phyloP scores from a whole-genome alignment of 768 basidiomycete species.

The Phlebiopsis flavidoalba region DNA sequence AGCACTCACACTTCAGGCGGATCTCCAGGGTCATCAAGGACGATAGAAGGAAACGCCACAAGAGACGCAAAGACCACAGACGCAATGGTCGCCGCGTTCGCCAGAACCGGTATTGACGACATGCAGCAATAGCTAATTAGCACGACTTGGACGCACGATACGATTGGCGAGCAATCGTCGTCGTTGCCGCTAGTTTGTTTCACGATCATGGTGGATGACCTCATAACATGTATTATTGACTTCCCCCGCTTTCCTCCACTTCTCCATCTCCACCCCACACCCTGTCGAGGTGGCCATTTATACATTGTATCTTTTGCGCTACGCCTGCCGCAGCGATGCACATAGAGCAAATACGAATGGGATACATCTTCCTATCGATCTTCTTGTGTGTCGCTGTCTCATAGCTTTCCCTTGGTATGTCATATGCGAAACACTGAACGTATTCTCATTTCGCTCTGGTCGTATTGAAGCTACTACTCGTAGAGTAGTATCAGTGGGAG shows the following conservation, averaged over 20 bases:
- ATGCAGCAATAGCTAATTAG: background rate
- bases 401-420: background rate
- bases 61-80: constrained; percentile 81
- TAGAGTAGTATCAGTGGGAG: background rate
- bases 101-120: constrained; percentile 40
- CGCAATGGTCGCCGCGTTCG: constrained; percentile 75
- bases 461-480: background rate
- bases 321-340: background rate
- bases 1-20: constrained; percentile 60
- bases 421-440: background rate
- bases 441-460: background rate
- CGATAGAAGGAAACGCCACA: constrained; percentile 75
- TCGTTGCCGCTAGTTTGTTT: background rate
- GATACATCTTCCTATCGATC: background rate
- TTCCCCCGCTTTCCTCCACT: background rate
- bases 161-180: background rate
- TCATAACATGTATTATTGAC: background rate
- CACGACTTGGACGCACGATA: background rate
- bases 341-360: background rate
- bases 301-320: background rate
- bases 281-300: background rate
- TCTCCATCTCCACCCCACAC: background rate
- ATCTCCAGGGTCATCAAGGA: constrained; percentile 83
- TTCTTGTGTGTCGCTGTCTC: background rate
- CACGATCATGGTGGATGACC: background rate